Evolutionary conservation across 176 grass and related monocot species (phyloP), one percentile per base, ranked within the genome.

Genomic region (Saccharum spontaneum): DNA sequence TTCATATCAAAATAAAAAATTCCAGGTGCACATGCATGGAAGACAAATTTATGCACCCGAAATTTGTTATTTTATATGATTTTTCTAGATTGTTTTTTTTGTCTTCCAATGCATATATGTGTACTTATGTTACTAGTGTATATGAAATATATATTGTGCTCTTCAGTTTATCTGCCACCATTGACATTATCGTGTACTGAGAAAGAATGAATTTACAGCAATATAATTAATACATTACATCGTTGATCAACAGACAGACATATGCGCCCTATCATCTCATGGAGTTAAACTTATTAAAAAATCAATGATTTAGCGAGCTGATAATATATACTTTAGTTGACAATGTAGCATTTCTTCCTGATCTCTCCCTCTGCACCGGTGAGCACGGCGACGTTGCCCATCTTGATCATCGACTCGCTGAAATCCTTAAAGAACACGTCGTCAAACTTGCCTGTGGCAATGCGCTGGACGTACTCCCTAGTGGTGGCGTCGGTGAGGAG

Each of bases 391-490:
- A 78, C 43, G 52, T 81, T 86, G 0, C 91, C 92, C 94, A 97
- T 97, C 89, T 89, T 92, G 41, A 76, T 83, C 94, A 97, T 89
- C 3, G 92, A 89, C 54, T 70, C 88, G 0, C 67, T 63, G 50
- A 97, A 97, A 45, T 97, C 95, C 16, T 8, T 44, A 66, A 94
- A 94, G 70, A 97, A 94, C 2, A 23, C 76, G 6, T 6, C 52
- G 18, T 92, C 86, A 4, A 79, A 79, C 37, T 36, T 76, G 28
- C 87, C 88, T 1, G 82, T 83, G 45, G 87, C 82, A 3, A 92
- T 77, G 38, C 76, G 90, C 83, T 76, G 77, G 23, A 94, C 95
- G 39, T 94, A 94, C 0, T 78, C 86, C 73, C 52, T 91, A 20
- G 92, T 97, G 33, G 76, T 64, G 26, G 34, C 57, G 15, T 94